Conservation (phyloP, 2,329 filamentous ascomycete species). For the Raffaelea ambrosiae region DNA sequence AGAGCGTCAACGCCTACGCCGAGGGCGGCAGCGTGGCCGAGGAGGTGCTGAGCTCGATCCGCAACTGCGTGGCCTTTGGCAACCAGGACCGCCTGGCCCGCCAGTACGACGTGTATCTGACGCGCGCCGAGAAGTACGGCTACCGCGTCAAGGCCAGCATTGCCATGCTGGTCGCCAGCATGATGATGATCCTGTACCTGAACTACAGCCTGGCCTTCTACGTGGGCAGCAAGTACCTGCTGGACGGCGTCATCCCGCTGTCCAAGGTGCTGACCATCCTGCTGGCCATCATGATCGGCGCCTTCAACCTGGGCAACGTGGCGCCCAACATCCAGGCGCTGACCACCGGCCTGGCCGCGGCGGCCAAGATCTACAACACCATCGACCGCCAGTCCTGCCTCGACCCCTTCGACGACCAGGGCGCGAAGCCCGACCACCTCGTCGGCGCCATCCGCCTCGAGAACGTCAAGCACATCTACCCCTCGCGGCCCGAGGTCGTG, state of each 20-base stretch:
- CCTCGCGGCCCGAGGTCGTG: constrained; percentile 79
- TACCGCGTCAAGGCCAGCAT: constrained; percentile 65
- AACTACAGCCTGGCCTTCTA: constrained; percentile 87
- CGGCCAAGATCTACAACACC: constrained; percentile 85
- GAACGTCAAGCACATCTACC: constrained; percentile 87
- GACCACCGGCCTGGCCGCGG: constrained; percentile 72
- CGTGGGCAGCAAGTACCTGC: constrained; percentile 71
- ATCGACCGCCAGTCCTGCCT: constrained; percentile 84
- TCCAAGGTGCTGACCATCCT: constrained; percentile 74
- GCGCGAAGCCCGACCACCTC: constrained; percentile 56
- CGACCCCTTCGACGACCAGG: constrained; percentile 67
- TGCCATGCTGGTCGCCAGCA: constrained; percentile 69
- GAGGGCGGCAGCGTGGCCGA: constrained; percentile 82
- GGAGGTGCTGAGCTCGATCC: constrained; percentile 87
- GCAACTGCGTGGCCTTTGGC: constrained; percentile 86
- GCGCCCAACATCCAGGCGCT: constrained; percentile 83
- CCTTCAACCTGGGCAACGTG: constrained; percentile 83
- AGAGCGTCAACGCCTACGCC: constrained; percentile 70
- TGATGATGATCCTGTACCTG: constrained; percentile 78
- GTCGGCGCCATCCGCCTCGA: constrained; percentile 73
- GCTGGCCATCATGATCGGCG: constrained; percentile 86
- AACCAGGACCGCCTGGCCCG: constrained; percentile 86
- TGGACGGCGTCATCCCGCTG: constrained; percentile 56
- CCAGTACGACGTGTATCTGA: constrained; percentile 72
- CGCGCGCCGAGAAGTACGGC: constrained; percentile 65